Percentiles rank a stretch among this genome's conserved stretches.
phyloP scores from a whole-genome alignment of 2,329 filamentous ascomycete genomes.

The Cytospora piceae region DNA sequence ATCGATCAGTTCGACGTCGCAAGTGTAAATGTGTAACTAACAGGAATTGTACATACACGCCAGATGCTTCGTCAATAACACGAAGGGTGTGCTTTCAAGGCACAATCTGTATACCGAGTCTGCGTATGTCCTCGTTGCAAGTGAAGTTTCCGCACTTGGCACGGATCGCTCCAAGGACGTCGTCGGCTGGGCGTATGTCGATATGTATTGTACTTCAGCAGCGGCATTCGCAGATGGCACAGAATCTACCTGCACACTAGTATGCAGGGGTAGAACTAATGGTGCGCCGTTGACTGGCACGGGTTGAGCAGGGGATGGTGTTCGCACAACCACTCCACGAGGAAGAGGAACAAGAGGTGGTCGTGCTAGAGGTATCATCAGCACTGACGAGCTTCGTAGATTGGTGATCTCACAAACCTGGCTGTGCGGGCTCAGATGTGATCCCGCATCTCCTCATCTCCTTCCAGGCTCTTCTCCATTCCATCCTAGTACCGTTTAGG shows the following conservation, averaged over 20 bases:
- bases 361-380: background rate
- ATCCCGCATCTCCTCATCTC: background rate
- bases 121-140: background rate
- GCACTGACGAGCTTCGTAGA: background rate
- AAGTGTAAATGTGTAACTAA: background rate
- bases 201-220: background rate
- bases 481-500: slow-evolving; percentile 1
- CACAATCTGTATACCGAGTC: background rate
- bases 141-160: background rate
- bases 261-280: background rate
- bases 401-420: background rate
- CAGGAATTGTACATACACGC: background rate
- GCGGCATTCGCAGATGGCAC: background rate
- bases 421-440: background rate
- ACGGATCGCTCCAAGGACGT: background rate
- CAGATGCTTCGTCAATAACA: accelerated
- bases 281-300: background rate
- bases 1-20: background rate
- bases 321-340: background rate
- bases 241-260: background rate
- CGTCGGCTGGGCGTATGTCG: background rate
- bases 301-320: slow-evolving; percentile 9
- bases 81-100: background rate
- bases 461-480: background rate
- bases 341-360: slow-evolving; percentile 2